Evolutionary conservation across 2,329 filamentous ascomycete genomes (phyloP).

Genomic region (Fusarium pilosicola): DNA sequence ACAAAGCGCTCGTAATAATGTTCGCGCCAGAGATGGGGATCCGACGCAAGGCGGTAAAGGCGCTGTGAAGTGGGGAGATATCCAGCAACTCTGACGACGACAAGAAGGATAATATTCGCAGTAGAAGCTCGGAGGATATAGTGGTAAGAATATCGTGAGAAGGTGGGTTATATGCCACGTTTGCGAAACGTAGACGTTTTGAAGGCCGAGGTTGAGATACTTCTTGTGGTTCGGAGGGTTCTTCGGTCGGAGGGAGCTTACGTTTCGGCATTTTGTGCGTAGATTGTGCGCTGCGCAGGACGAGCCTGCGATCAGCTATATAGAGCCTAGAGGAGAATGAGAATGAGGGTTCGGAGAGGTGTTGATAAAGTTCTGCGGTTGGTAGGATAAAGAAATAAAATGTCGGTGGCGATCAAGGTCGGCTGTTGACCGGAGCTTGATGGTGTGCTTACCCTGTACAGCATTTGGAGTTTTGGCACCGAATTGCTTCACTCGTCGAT

Average conservation of each 20-base stretch:
- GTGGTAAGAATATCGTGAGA: conserved; percentile 70
- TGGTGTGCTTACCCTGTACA: conserved; percentile 35
- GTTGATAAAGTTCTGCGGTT: neutral
- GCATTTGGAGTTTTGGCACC: neutral
- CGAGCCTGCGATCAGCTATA: conserved; percentile 13
- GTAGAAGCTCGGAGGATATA: conserved; percentile 86
- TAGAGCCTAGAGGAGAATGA: neutral
- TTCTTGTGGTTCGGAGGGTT: conserved; percentile 2
- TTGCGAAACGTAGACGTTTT: conserved; percentile 39
- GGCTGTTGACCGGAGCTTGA: conserved; percentile 11
- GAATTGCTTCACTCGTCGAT: neutral
- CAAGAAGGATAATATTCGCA: conserved; percentile 85
- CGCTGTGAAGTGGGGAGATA: conserved; percentile 75
- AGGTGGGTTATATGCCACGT: conserved; percentile 13
- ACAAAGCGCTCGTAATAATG: conserved; percentile 91
- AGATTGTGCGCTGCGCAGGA: conserved; percentile 16
- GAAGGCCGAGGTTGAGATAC: conserved; percentile 17
- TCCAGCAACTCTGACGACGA: conserved; percentile 73
- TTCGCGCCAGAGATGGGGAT: conserved; percentile 90
- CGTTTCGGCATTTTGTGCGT: conserved; percentile 41
- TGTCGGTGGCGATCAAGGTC: conserved; percentile 40
- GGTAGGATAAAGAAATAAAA: conserved; percentile 22
- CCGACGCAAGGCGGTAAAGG: conserved; percentile 76
- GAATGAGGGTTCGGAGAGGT: neutral
- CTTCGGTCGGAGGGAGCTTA: conserved; percentile 26